phyloP scores from a whole-genome alignment of 1,139 yeast species.

The Saccharomyces hybrid region DNA sequence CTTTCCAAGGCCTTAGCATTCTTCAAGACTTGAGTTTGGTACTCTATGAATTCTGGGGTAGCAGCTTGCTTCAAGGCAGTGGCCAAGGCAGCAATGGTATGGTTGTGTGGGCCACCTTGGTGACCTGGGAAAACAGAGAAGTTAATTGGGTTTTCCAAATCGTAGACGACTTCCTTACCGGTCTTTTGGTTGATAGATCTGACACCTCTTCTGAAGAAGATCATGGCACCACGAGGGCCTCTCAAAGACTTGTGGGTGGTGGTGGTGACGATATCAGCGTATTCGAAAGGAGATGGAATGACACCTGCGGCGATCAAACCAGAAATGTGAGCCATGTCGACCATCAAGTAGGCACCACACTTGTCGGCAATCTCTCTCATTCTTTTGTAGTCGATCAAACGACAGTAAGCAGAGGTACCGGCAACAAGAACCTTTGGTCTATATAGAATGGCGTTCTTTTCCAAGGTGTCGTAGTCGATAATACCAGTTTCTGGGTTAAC shows the following conservation, averaged over 20 bases:
- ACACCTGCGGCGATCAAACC: constrained; percentile 96
- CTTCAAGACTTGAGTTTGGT: constrained; percentile 80
- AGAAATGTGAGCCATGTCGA: constrained; percentile 97
- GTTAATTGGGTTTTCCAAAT: constrained; percentile 90
- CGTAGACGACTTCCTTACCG: constrained; percentile 82
- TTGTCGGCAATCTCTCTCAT: constrained; percentile 95
- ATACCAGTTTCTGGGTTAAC: constrained; percentile 85
- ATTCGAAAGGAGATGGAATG: constrained; percentile 90
- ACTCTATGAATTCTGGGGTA: constrained; percentile 83
- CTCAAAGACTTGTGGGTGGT: constrained; percentile 96
- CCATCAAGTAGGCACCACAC: constrained; percentile 92
- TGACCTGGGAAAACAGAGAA: constrained; percentile 99
- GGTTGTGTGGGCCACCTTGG: constrained; percentile 99
- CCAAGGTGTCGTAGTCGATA: constrained; percentile 91
- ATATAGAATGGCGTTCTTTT: constrained; percentile 78
- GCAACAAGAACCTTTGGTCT: constrained; percentile 96
- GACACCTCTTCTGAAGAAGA: constrained; percentile 94
- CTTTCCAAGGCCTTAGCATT: constrained; percentile 81
- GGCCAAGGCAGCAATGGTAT: constrained; percentile 94
- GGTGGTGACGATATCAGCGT: constrained; percentile 95
- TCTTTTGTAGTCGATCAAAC: constrained; percentile 88
- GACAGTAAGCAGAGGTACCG: constrained; percentile 95
- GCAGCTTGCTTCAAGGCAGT: constrained; percentile 93
- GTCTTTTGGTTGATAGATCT: constrained; percentile 83
- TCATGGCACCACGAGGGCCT: constrained; percentile 99